Evolutionary conservation across 148 eudicot species (phyloP).

Genomic region (Cornus kousa): DNA sequence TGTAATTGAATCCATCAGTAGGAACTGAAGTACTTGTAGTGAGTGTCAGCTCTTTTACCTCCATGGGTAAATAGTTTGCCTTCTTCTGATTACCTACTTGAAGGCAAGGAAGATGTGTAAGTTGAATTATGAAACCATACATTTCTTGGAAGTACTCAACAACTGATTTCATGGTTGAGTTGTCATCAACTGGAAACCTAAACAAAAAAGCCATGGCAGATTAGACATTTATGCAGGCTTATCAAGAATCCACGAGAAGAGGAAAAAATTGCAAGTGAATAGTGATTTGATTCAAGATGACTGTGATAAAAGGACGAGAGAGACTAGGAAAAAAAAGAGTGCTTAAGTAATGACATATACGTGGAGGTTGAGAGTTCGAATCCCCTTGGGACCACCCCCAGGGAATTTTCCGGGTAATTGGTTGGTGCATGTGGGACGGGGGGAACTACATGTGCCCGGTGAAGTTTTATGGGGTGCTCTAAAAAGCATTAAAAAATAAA

Average conservation of each 20-base stretch:
- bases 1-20: not conserved
- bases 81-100: conserved; percentile 85
- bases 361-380: too few relatives aligned
- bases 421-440: too few relatives aligned
- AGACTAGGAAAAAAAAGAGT: too few relatives aligned
- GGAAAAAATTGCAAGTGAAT: not conserved
- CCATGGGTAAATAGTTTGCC: conserved; percentile 79
- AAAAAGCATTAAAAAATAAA: too few relatives aligned
- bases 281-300: conserved; percentile 5
- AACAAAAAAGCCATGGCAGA: conserved; percentile 1
- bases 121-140: conserved; percentile 70
- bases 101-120: conserved; percentile 69
- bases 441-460: too few relatives aligned
- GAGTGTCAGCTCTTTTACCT: conserved; percentile 31
- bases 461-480: too few relatives aligned
- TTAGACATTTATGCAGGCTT: not conserved
- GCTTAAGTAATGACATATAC: too few relatives aligned
- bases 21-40: not conserved
- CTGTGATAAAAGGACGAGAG: not conserved
- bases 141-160: conserved; percentile 74
- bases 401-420: too few relatives aligned
- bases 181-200: conserved; percentile 79
- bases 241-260: not conserved
- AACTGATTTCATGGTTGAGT: conserved; percentile 62
- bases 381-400: too few relatives aligned